Evolutionary conservation across 2,329 filamentous ascomycete species (phyloP).

Genomic region (Hypoxylon sp.): DNA sequence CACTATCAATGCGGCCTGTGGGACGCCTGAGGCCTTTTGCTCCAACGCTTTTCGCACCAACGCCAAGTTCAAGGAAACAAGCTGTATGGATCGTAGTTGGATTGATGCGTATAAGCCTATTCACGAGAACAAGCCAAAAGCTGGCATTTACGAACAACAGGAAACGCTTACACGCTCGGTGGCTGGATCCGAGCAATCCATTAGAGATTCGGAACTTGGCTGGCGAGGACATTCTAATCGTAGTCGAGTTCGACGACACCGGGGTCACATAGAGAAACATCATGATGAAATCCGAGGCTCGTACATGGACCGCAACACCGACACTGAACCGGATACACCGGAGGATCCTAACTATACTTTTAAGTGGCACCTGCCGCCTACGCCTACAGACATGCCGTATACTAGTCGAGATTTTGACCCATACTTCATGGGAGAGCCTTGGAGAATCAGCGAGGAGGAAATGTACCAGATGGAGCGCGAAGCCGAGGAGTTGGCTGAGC

Average conservation of each 20-base stretch:
- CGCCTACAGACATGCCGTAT: constrained; percentile 34
- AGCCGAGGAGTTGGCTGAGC: constrained; percentile 47
- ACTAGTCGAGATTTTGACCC: constrained; percentile 11
- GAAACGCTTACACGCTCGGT: neutral
- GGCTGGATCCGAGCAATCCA: neutral
- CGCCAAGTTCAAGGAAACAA: neutral
- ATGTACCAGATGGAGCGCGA: constrained; percentile 43
- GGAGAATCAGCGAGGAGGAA: constrained; percentile 35
- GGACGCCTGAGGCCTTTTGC: neutral
- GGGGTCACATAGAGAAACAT: constrained; percentile 83
- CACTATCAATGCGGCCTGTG: constrained; percentile 7
- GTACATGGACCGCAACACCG: neutral
- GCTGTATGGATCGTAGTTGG: neutral
- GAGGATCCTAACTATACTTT: constrained; percentile 12
- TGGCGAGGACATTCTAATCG: constrained; percentile 82
- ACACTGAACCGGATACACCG: constrained; percentile 55
- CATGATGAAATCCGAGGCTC: constrained; percentile 73
- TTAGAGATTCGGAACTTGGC: constrained; percentile 79
- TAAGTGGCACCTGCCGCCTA: constrained; percentile 39
- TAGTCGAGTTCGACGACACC: constrained; percentile 84
- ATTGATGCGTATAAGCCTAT: neutral
- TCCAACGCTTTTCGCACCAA: neutral
- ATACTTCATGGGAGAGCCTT: constrained; percentile 36
- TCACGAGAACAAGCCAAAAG: neutral
- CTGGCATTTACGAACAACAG: neutral